Evolutionary conservation across 2,329 filamentous ascomycete genomes (phyloP).

Genomic region (Aspergillus awamori): DNA sequence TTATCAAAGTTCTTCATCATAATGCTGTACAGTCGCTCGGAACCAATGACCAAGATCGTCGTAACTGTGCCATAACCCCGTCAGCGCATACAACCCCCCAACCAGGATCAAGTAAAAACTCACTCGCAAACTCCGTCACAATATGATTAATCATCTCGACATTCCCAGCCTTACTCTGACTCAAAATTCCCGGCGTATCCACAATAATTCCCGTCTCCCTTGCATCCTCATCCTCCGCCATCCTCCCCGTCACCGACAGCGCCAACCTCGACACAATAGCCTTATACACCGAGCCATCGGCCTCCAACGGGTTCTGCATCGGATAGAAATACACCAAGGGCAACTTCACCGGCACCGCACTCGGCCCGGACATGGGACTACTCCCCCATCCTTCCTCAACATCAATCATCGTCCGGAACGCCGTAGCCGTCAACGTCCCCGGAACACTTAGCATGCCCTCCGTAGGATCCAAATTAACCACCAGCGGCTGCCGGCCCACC

Average conservation of each 20-base stretch:
- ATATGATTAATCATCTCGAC: slow-evolving; percentile 83
- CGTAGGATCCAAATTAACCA: slow-evolving; percentile 81
- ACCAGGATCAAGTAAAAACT: slow-evolving; percentile 23
- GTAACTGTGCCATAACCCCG: slow-evolving; percentile 59
- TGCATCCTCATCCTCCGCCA: slow-evolving; percentile 74
- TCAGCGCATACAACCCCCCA: slow-evolving; percentile 19
- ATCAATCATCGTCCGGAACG: slow-evolving; percentile 84
- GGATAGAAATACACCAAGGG: slow-evolving; percentile 91
- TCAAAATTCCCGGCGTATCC: slow-evolving; percentile 74
- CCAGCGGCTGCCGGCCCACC: slow-evolving; percentile 71
- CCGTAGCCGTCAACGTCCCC: slow-evolving; percentile 81
- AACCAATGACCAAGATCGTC: slow-evolving; percentile 79
- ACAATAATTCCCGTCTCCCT: slow-evolving; percentile 79
- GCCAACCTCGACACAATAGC: slow-evolving; percentile 75
- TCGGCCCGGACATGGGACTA: slow-evolving; percentile 88
- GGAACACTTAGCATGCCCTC: slow-evolving; percentile 79
- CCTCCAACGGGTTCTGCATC: slow-evolving; percentile 66
- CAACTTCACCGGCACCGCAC: slow-evolving; percentile 83
- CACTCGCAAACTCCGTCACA: slow-evolving; percentile 67
- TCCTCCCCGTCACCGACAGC: slow-evolving; percentile 72
- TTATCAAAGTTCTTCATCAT: slow-evolving; percentile 69
- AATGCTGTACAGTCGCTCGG: slow-evolving; percentile 73
- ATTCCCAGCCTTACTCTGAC: slow-evolving; percentile 63
- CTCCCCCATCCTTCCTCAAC: slow-evolving; percentile 86
- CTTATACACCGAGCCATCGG: slow-evolving; percentile 72